Percentiles rank a stretch among this genome's conserved stretches.
phyloP scores from a whole-genome alignment of 148 eudicot genomes.

The Chenopodium quinoa region DNA sequence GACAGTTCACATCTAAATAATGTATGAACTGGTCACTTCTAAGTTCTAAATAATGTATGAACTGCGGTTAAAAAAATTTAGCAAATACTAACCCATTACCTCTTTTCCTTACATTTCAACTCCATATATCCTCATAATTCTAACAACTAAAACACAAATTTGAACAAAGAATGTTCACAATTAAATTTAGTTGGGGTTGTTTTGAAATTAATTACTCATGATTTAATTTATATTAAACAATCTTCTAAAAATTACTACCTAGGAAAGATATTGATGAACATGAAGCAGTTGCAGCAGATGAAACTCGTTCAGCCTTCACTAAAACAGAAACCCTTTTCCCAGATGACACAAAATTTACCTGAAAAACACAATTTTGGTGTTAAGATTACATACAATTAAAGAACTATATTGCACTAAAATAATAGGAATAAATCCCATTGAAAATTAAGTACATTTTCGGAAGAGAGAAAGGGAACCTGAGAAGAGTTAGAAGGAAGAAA shows the following conservation, averaged over 20 bases:
- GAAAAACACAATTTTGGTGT: neutral
- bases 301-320: slow-evolving; percentile 54
- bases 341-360: slow-evolving; percentile 25
- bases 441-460: neutral
- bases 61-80: neutral
- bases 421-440: neutral
- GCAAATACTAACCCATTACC: neutral
- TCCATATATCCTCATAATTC: neutral
- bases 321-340: slow-evolving; percentile 39
- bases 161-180: neutral
- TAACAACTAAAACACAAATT: neutral
- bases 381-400: neutral
- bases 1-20: neutral
- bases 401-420: neutral
- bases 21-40: neutral
- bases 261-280: slow-evolving; percentile 37
- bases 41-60: neutral
- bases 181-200: neutral
- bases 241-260: slow-evolving; percentile 41
- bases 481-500: slow-evolving; percentile 39
- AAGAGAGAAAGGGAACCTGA: slow-evolving; percentile 40
- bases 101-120: too few species aligned
- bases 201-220: neutral
- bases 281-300: slow-evolving; percentile 34
- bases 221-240: neutral